These are phyloP conservation scores for Paramyrothecium roridum DNA, from an alignment of 2,329 filamentous ascomycete species.

Conservation along the genomic window DNA sequence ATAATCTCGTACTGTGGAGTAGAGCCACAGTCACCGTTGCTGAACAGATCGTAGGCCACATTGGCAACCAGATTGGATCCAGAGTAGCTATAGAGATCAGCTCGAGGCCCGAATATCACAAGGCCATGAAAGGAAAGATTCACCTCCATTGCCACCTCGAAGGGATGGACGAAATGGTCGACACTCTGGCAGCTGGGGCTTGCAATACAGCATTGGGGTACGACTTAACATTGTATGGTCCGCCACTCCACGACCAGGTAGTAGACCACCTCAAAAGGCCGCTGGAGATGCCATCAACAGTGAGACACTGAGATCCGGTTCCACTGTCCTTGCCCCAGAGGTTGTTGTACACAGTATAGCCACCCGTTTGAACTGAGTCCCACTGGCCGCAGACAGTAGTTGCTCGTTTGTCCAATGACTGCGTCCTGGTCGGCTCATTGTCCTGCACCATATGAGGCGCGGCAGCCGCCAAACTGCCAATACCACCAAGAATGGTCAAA, in stretches of 20 bases:
- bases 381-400: constrained; percentile 17
- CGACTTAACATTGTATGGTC: constrained; percentile 34
- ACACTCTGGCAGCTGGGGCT: constrained; percentile 21
- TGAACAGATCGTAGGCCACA: constrained; percentile 60
- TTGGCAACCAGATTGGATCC: constrained; percentile 47
- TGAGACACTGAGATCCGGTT: constrained; percentile 35
- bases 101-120: not conserved
- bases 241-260: constrained; percentile 36
- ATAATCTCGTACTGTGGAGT: constrained; percentile 41
- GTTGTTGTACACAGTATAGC: constrained; percentile 34
- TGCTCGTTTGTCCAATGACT: not conserved
- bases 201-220: constrained; percentile 38
- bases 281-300: constrained; percentile 27
- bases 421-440: not conserved
- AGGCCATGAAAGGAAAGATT: not conserved
- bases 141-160: constrained; percentile 29
- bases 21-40: constrained; percentile 37
- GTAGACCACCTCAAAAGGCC: constrained; percentile 34
- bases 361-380: constrained; percentile 12
- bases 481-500: not conserved
- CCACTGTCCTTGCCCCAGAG: constrained; percentile 32
- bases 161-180: constrained; percentile 25
- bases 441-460: not conserved
- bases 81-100: constrained; percentile 30
- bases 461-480: not conserved